Evolutionary conservation across 805 yeast genomes (phyloP).

Genomic region (Danielia oregonensis): DNA sequence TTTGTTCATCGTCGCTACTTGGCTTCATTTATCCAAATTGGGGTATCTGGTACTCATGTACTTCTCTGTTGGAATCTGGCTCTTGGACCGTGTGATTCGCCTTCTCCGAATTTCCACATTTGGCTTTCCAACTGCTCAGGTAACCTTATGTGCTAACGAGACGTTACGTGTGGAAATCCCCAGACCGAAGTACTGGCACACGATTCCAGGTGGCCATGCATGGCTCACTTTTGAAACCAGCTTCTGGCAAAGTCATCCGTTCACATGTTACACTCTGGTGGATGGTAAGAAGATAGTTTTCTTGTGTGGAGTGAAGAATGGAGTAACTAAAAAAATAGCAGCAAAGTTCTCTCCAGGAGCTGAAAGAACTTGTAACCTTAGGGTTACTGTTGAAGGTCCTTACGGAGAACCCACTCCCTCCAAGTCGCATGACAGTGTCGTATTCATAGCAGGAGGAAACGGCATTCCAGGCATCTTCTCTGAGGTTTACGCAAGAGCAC

Average conservation of each 20-base stretch:
- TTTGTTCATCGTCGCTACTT: slow-evolving; percentile 19
- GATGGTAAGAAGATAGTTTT: slow-evolving; percentile 21
- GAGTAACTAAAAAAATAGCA: no score
- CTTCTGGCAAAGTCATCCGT: slow-evolving; percentile 68
- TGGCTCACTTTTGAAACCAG: slow-evolving; percentile 51
- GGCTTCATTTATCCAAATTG: slow-evolving; percentile 12
- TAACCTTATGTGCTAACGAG: slow-evolving; percentile 36
- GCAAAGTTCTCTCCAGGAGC: no score
- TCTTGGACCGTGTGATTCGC: slow-evolving; percentile 36
- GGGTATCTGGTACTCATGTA: slow-evolving; percentile 34
- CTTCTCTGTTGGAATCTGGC: slow-evolving; percentile 63
- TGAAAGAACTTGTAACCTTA: slow-evolving; percentile 21
- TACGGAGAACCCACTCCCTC: slow-evolving; percentile 56
- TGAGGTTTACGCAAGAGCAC: slow-evolving; percentile 30
- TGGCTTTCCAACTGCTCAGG: slow-evolving; percentile 35
- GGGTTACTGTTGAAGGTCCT: slow-evolving; percentile 61
- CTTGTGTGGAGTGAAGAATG: slow-evolving; percentile 35
- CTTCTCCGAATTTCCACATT: slow-evolving; percentile 25
- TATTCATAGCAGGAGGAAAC: slow-evolving; percentile 69
- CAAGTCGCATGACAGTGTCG: slow-evolving; percentile 47
- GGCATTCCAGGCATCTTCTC: slow-evolving; percentile 61
- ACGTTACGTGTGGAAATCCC: slow-evolving; percentile 44
- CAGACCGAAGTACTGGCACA: slow-evolving; percentile 47
- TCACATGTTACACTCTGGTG: slow-evolving; percentile 34
- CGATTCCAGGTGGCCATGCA: slow-evolving; percentile 55